Evolutionary conservation across 2,329 filamentous ascomycete species (phyloP).

Genomic region (Raffaelea albimanens): DNA sequence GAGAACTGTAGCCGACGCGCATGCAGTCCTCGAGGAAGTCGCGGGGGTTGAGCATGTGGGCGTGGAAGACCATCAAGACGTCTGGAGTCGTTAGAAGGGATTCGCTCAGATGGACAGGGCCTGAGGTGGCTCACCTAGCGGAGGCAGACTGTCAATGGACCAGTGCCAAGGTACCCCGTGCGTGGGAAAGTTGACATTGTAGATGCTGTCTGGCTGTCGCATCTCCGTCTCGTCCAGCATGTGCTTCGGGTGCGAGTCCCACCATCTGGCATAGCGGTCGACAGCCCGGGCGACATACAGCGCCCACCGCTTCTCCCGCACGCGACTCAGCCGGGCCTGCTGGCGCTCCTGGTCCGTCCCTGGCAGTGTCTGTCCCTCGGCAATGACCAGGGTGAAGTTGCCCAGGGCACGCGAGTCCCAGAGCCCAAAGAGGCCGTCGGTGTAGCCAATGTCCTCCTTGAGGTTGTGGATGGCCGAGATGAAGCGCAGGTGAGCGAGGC

Average conservation of each 20-base stretch:
- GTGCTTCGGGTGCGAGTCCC: constrained; percentile 28
- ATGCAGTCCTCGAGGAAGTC: constrained; percentile 67
- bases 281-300: constrained; percentile 60
- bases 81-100: constrained; percentile 32
- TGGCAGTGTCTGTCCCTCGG: constrained; percentile 4
- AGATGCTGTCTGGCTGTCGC: background rate
- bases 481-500: constrained; percentile 65
- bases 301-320: constrained; percentile 66
- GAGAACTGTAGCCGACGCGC: constrained; percentile 39
- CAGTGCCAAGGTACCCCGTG: background rate
- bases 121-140: constrained; percentile 4
- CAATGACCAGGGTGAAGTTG: background rate
- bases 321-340: constrained; percentile 35
- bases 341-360: constrained; percentile 22
- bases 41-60: constrained; percentile 69
- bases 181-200: constrained; percentile 25
- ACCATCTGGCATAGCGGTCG: constrained; percentile 60
- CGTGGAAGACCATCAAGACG: constrained; percentile 71
- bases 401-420: constrained; percentile 33
- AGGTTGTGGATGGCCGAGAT: constrained; percentile 58
- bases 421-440: constrained; percentile 58
- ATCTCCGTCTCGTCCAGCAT: constrained; percentile 17
- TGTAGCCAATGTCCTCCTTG: constrained; percentile 56
- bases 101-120: background rate
- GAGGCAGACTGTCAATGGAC: constrained; percentile 6